Base-by-base conservation (phyloP, 2,329 filamentous ascomycete species). In the Colletotrichum sp. region DNA sequence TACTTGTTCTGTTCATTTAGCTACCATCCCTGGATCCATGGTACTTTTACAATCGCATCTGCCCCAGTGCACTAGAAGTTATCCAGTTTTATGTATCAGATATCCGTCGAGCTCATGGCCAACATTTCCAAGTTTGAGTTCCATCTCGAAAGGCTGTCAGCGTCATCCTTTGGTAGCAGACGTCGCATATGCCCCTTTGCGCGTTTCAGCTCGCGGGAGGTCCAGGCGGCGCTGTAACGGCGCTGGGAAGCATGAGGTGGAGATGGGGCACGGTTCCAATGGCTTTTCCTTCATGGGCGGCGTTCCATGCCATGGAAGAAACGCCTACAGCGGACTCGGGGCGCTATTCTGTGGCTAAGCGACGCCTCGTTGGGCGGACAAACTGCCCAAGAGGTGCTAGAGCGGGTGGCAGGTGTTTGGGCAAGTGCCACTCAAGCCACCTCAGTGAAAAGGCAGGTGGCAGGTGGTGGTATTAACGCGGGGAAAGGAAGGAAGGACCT, bases 121-220 rank as follows among this genome's bases (percentile, higher is more conserved):
- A 59, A 16, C 62, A 64, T 64, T 64, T 16, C n/a, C 32, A 26
- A 16, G n/a, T 32, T 39, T 30, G 24, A 66, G 63, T 66, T 66
- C 24, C 28, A 52, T 66, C 39, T 32, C 9, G 30, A 26, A 44
- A 44, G 21, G 16, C 24, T 36, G n/a, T 60, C 21, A 32, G 64
- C 70, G 74, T 74, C 70, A 76, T 65, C 15, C 28, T 52, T 52
- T 39, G 52, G 28, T 59, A 34, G 16, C 70, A 60, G 24, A 36
- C 44, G 64, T 73, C 59, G 63, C 73, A 76, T 60, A 34, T 34
- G 21, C 73, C 64, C 70, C 49, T 76, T 55, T 76, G 70, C 70
- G 64, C 18, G 74, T 76, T 76, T 76, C 74, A 76, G 70, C 70
- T 30, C 64, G 28, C 64, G 70, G 70, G 74, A 66, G 74, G 64